A percentile compares a stretch with the other conserved stretches of the same genome.
Evolutionary conservation across 768 basidiomycete species (phyloP).

Genomic region (Naganishia randhawae): DNA sequence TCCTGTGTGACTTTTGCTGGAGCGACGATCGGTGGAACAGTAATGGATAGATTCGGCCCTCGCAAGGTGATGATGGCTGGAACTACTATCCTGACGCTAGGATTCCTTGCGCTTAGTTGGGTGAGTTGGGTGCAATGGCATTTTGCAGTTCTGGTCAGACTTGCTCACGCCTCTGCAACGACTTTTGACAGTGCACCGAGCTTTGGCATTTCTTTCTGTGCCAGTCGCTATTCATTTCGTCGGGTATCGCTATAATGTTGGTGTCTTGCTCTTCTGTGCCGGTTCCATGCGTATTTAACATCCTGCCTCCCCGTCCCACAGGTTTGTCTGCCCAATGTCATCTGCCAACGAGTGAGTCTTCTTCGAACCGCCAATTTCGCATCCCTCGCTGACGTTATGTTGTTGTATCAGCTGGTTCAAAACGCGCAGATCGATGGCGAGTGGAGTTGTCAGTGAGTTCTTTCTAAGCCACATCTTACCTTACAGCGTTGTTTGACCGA

Average conservation of each 20-base stretch:
- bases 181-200: conserved; percentile 18
- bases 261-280: not conserved
- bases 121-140: not conserved
- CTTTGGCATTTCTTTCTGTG: conserved; percentile 29
- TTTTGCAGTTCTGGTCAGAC: not conserved
- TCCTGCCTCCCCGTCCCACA: not conserved
- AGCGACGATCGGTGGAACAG: conserved; percentile 23
- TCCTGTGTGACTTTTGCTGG: conserved; percentile 22
- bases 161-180: not conserved
- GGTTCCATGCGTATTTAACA: not conserved
- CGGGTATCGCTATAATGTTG: conserved; percentile 24
- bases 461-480: not conserved
- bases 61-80: conserved; percentile 26
- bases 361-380: too few species aligned
- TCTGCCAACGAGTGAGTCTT: conserved; percentile 13
- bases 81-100: conserved; percentile 4
- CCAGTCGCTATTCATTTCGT: conserved; percentile 24
- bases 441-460: conserved; percentile 27
- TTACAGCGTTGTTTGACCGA: too few species aligned
- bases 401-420: conserved; percentile 23
- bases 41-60: conserved; percentile 25
- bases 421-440: conserved; percentile 18
- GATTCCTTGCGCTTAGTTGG: conserved; percentile 21
- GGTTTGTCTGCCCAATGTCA: conserved; percentile 24
- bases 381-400: not conserved